Evolutionary conservation across 2,329 filamentous ascomycete genomes (phyloP).

Genomic region (Ophiostoma quercus): DNA sequence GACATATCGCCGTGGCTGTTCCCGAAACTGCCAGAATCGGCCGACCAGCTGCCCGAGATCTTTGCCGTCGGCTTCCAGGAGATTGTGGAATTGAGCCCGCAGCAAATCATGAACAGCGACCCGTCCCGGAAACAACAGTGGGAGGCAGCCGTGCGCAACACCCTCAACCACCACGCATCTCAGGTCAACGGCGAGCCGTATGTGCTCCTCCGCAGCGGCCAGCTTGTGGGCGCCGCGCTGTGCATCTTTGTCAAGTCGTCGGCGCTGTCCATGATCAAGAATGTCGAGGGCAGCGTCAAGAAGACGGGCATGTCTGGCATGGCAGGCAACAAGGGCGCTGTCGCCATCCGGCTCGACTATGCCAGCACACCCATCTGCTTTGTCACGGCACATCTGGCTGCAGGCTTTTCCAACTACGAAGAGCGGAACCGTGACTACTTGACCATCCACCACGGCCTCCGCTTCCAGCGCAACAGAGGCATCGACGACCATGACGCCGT

Average conservation of each 20-base stretch:
- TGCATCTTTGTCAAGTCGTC: constrained; percentile 85
- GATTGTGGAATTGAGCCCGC: constrained; percentile 94
- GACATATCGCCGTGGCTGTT: constrained; percentile 86
- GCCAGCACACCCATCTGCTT: constrained; percentile 91
- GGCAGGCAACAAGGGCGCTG: constrained; percentile 95
- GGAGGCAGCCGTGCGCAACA: constrained; percentile 75
- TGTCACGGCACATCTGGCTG: constrained; percentile 91
- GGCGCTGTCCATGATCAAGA: constrained; percentile 76
- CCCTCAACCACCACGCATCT: constrained; percentile 67
- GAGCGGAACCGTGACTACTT: constrained; percentile 90
- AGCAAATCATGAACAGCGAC: constrained; percentile 99
- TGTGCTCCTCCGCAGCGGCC: constrained; percentile 82
- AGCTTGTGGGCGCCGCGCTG: constrained; percentile 88
- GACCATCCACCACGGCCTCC: constrained; percentile 78
- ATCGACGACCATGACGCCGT: constrained; percentile 88
- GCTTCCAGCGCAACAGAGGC: constrained; percentile 83
- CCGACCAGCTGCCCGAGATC: constrained; percentile 69
- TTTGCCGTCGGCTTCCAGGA: constrained; percentile 93
- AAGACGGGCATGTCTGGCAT: constrained; percentile 94
- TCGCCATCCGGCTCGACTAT: constrained; percentile 92
- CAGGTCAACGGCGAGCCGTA: constrained; percentile 68
- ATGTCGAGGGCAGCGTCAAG: constrained; percentile 93
- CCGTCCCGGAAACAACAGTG: constrained; percentile 77
- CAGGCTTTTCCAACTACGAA: constrained; percentile 94
- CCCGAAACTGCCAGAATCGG: constrained; percentile 46